Evolutionary conservation across 192 early-diverging fungal genomes (phyloP).

Genomic region (Linderina pennispora): DNA sequence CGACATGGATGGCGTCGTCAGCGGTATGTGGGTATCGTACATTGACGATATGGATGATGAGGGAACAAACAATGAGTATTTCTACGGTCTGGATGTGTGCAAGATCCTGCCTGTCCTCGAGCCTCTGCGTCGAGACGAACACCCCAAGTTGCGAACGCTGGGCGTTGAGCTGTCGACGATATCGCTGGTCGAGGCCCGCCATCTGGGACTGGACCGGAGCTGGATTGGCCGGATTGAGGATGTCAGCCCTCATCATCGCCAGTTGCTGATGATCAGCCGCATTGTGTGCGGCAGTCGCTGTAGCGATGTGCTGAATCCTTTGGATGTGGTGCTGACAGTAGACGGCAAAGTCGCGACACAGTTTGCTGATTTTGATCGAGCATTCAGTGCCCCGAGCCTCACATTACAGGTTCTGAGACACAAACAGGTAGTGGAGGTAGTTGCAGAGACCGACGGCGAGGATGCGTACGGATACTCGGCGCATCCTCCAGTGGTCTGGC

Average conservation of each 20-base stretch:
- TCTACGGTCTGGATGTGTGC: conserved; percentile 2
- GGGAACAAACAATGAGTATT: background rate
- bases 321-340: background rate
- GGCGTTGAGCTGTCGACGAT: conserved; percentile 1
- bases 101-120: conserved; percentile 9
- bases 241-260: background rate
- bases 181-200: conserved; percentile 1
- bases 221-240: conserved; percentile 1
- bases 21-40: conserved; percentile 10
- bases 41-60: background rate
- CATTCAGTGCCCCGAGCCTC: background rate
- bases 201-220: background rate
- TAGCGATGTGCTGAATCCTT: background rate
- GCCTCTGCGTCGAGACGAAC: background rate
- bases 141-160: background rate
- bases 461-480: background rate
- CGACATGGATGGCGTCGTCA: conserved; percentile 1
- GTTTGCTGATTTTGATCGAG: background rate
- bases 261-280: conserved; percentile 1
- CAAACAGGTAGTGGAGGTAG: background rate
- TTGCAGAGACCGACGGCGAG: background rate
- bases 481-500: conserved; percentile 1
- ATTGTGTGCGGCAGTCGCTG: conserved; percentile 2
- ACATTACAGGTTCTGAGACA: background rate
- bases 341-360: background rate